Evolutionary conservation across 805 yeast species (phyloP).

Genomic region (Ogataea allantospora): DNA sequence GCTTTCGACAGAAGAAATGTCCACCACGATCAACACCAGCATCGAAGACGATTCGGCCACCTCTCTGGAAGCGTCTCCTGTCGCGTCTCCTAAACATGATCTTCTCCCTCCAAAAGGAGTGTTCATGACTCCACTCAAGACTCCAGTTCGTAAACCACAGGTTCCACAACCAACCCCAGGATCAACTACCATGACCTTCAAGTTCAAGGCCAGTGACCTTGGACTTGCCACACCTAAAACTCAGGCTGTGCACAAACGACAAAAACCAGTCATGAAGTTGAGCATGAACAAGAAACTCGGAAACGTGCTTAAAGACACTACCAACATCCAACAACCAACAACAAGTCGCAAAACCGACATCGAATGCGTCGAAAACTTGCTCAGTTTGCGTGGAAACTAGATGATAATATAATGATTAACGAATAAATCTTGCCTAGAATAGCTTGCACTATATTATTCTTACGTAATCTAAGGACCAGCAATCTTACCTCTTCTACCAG

Average conservation of each 20-base stretch:
- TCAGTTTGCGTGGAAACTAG: slow-evolving; percentile 33
- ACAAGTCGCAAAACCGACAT: slow-evolving; percentile 16
- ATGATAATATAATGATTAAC: not conserved
- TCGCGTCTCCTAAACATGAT: slow-evolving; percentile 10
- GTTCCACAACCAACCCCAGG: slow-evolving; percentile 10
- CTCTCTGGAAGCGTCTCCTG: slow-evolving; percentile 16
- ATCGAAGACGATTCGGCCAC: slow-evolving; percentile 9
- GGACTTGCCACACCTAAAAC: slow-evolving; percentile 30
- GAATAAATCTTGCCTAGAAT: not conserved
- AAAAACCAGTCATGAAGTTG: slow-evolving; percentile 33
- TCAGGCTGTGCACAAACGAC: slow-evolving; percentile 25
- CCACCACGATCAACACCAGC: slow-evolving; percentile 4
- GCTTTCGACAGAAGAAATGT: slow-evolving; percentile 17
- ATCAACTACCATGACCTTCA: slow-evolving; percentile 34
- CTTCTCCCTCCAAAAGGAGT: slow-evolving; percentile 28
- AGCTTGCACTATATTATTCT: not conserved
- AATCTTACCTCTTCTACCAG: slow-evolving; percentile 90
- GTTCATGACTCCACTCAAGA: slow-evolving; percentile 25
- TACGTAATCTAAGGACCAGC: slow-evolving; percentile 31
- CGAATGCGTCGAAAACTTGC: slow-evolving; percentile 41
- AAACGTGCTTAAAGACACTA: slow-evolving; percentile 24
- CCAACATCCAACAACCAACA: slow-evolving; percentile 18
- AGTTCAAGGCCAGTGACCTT: slow-evolving; percentile 35
- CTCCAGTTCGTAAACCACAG: slow-evolving; percentile 13
- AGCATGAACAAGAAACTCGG: slow-evolving; percentile 17